phyloP scores from a whole-genome alignment of 345 rosid species.

The Eucalyptus caleyi region DNA sequence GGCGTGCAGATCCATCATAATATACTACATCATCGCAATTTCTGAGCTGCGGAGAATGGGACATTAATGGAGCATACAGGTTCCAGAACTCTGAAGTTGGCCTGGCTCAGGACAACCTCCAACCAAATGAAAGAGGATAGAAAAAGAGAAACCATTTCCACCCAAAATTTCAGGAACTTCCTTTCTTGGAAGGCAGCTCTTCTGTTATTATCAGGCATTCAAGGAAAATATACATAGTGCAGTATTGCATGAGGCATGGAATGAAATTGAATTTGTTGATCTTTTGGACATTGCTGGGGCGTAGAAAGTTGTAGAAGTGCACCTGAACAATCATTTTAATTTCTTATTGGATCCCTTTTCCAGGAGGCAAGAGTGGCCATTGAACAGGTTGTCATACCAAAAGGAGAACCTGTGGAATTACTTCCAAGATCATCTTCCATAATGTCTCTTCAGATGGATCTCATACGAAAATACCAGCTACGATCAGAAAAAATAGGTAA shows the following conservation, averaged over 20 bases:
- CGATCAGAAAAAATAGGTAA: slow-evolving; percentile 37
- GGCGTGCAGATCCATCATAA: not conserved
- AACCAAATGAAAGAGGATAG: not conserved
- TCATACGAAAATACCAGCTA: slow-evolving; percentile 44
- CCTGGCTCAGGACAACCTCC: not conserved
- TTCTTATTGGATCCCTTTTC: not conserved
- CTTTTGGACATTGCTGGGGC: not conserved
- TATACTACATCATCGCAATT: not conserved
- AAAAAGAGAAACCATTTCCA: not conserved
- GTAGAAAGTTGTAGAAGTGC: not conserved
- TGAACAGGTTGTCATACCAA: slow-evolving; percentile 63
- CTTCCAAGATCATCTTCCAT: slow-evolving; percentile 52
- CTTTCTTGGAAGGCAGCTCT: not conserved
- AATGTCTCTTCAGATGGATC: slow-evolving; percentile 51
- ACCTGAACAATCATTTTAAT: not conserved
- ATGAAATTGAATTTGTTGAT: not conserved
- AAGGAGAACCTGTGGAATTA: slow-evolving; percentile 54
- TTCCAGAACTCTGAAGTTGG: not conserved
- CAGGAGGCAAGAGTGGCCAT: slow-evolving; percentile 87
- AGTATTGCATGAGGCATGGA: not conserved
- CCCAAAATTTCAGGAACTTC: not conserved
- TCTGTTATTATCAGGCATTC: not conserved
- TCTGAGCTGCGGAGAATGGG: not conserved
- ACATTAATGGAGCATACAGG: not conserved
- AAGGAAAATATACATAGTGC: not conserved